phyloP scores from a whole-genome alignment of 2,329 filamentous ascomycete species.

The Epicoccum nigrum region DNA sequence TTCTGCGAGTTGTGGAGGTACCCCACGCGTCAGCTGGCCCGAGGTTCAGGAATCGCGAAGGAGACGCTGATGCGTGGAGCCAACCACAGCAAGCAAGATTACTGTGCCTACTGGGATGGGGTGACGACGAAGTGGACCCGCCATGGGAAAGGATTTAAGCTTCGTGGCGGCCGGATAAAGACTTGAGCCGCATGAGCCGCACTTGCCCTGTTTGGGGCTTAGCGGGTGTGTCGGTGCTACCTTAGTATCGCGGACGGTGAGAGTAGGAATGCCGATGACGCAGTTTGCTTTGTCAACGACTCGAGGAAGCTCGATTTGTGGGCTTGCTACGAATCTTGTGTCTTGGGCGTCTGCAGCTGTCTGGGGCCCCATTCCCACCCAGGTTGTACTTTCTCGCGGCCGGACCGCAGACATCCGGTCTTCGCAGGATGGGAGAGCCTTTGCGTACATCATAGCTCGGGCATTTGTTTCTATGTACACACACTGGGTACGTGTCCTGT shows the following conservation, averaged over 20 bases:
- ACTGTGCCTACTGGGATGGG: neutral
- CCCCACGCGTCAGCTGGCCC: constrained; percentile 7
- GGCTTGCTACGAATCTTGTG: neutral
- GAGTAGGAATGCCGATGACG: constrained; percentile 5
- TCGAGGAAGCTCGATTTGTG: neutral
- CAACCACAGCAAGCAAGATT: constrained; percentile 4
- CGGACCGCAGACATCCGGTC: too few species aligned
- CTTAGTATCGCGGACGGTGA: neutral
- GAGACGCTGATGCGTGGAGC: constrained; percentile 13
- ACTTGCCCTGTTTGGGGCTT: neutral
- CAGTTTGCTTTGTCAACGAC: neutral
- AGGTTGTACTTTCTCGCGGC: too few species aligned
- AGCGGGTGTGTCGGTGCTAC: neutral
- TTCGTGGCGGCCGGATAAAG: constrained; percentile 19
- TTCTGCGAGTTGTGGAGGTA: constrained; percentile 5
- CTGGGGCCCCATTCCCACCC: too few species aligned
- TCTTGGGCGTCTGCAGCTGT: neutral
- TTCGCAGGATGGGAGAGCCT: too few species aligned
- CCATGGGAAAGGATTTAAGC: constrained; percentile 16
- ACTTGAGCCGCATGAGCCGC: constrained; percentile 13
- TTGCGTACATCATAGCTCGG: too few species aligned
- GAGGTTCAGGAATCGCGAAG: constrained; percentile 7
- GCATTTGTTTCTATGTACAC: too few species aligned
- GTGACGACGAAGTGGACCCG: constrained; percentile 15
- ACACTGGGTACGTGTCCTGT: too few species aligned